Evolutionary conservation across 2,329 filamentous ascomycete genomes (phyloP).

Genomic region (Penicillium sp.): DNA sequence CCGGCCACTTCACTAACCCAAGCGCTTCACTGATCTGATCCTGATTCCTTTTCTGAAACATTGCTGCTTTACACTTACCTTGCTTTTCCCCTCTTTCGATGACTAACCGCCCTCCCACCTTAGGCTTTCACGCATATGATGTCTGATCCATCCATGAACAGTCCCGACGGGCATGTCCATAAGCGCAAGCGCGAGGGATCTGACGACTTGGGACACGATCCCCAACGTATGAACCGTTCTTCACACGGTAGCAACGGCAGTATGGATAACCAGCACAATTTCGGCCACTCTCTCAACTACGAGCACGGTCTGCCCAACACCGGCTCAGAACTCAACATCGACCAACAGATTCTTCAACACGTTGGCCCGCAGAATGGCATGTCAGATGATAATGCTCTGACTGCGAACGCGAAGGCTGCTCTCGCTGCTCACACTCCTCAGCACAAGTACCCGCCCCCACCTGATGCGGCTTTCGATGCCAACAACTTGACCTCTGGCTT

Average conservation of each 20-base stretch:
- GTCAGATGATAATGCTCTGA: conserved; percentile 48
- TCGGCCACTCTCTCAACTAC: conserved; percentile 39
- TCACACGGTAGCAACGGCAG: conserved; percentile 43
- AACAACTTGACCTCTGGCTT: conserved; percentile 37
- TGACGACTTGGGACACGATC: conserved; percentile 41
- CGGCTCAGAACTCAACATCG: conserved; percentile 43
- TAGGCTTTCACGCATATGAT: conserved; percentile 22
- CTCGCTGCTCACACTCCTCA: conserved; percentile 46
- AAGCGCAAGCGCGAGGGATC: conserved; percentile 45
- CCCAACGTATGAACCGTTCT: conserved; percentile 42
- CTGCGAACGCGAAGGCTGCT: conserved; percentile 50
- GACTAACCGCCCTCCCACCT: conserved; percentile 19
- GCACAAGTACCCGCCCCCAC: conserved; percentile 47
- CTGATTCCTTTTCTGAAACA: neutral
- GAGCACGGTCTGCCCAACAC: conserved; percentile 41
- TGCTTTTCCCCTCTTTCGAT: conserved; percentile 12
- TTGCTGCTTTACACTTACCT: neutral
- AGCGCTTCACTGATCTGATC: neutral
- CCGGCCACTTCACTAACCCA: conserved; percentile 1
- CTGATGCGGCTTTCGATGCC: conserved; percentile 39
- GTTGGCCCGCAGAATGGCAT: conserved; percentile 56
- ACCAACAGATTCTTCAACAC: conserved; percentile 50
- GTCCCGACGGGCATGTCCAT: conserved; percentile 35
- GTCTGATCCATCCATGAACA: conserved; percentile 41
- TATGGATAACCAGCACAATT: conserved; percentile 37